Base-by-base conservation (phyloP, 257 asterid species). In the Plectranthus barbatus region DNA sequence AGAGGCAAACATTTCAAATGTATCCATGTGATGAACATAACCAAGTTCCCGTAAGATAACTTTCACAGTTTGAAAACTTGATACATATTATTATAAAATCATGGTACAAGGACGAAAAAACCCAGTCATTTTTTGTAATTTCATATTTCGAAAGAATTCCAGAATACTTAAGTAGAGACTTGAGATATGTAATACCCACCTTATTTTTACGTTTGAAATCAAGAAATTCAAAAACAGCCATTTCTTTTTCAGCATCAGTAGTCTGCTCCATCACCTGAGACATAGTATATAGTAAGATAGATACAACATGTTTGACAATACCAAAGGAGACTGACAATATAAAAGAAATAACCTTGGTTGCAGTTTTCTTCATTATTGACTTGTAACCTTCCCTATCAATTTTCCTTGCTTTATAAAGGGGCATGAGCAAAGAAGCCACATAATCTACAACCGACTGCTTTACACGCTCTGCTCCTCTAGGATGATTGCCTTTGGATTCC, bases 191-290 rank as follows among this genome's bases (percentile, higher is more conserved):
- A 40, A 37, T 14, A 34, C 66, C 11, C 13, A 90, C 99, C 99
- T 93, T 93, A 83, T 87, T 93, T 74, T 93, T 93, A 72, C 99
- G 99, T 77, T 87, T 93, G 77, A 56, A 84, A 87, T 93, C 99
- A 68, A 93, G 97, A 84, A 93, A 93, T 67, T 87, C 91, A 7
- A 40, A 76, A 65, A 93, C 95, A 70, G 78, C 64, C 97, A 93
- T 93, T 40, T 88, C 77, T 70, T 90, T 93, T 81, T 93, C 96
- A 7, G 90, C 81, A 63, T 93, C 97, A 6, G 90, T 83, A 40
- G 95, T 76, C 64, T 80, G 87, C 69, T 93, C 99, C 96, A 87
- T 87, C 26, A 93, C 99, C 99, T 93, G 78, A 71, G 78, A 66
- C 61, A 65, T 44, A 66, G 65, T 59, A 23, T 56, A 64, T 51